These are phyloP conservation scores for Aspergillus fumigatus DNA, from an alignment of 2,329 filamentous ascomycete species.

Conservation along the genomic window DNA sequence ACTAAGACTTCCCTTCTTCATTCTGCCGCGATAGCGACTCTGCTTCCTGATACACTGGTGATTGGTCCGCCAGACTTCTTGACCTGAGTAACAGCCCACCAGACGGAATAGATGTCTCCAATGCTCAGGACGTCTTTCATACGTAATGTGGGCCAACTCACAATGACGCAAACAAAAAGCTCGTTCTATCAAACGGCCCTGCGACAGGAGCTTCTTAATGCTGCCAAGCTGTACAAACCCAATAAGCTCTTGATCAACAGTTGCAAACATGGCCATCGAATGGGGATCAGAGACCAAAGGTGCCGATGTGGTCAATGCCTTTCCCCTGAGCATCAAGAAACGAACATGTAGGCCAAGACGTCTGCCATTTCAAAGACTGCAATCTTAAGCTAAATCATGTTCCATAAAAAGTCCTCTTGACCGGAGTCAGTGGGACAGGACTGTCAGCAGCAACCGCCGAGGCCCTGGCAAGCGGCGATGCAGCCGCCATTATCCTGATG, in stretches of 20 bases:
- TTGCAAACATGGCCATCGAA: not conserved
- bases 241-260: not conserved
- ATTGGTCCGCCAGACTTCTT: not conserved
- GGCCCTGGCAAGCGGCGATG: conserved; percentile 22
- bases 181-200: not conserved
- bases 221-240: not conserved
- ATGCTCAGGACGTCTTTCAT: not conserved
- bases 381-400: not conserved
- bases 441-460: conserved; percentile 25
- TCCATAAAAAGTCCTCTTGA: conserved; percentile 20
- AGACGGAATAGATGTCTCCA: not conserved
- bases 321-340: conserved; percentile 23
- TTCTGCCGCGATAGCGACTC: not conserved
- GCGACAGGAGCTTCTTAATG: not conserved
- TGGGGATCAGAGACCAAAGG: conserved; percentile 22
- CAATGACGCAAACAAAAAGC: conserved; percentile 9
- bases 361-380: not conserved
- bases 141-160: conserved; percentile 5
- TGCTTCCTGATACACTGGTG: not conserved
- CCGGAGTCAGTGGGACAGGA: conserved; percentile 19
- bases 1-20: no score
- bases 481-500: conserved; percentile 25
- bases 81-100: not conserved
- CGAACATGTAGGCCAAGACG: conserved; percentile 23
- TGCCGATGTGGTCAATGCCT: conserved; percentile 25